Percentiles rank a stretch among this genome's conserved stretches.
Evolutionary conservation across 2,329 filamentous ascomycete genomes (phyloP).

Genomic region (Fusarium nematophilum): DNA sequence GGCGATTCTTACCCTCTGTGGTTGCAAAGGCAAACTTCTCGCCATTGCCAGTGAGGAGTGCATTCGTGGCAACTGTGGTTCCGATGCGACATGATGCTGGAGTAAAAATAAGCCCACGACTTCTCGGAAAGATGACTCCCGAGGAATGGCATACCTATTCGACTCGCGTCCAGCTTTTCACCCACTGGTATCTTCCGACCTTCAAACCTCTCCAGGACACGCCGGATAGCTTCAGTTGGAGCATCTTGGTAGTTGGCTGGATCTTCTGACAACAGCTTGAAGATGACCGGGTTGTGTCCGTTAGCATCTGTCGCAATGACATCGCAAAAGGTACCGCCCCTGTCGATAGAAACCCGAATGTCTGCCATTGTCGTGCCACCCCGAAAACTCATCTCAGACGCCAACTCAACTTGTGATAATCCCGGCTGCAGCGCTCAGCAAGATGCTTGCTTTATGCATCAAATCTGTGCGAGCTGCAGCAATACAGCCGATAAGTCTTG

Average conservation of each 20-base stretch:
- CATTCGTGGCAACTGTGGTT: conserved; percentile 81
- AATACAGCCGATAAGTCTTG: not conserved
- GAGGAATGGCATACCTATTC: conserved; percentile 41
- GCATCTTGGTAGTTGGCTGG: conserved; percentile 77
- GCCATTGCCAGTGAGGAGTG: conserved; percentile 78
- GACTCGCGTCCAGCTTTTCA: conserved; percentile 48
- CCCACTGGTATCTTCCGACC: conserved; percentile 64
- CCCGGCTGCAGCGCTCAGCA: too few relatives aligned
- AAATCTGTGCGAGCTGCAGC: not conserved
- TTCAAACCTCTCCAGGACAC: conserved; percentile 69
- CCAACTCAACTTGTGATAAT: too few relatives aligned
- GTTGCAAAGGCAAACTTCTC: conserved; percentile 77
- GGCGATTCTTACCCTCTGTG: conserved; percentile 64
- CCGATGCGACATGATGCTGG: conserved; percentile 79
- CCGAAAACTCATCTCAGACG: too few relatives aligned
- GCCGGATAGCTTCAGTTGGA: conserved; percentile 76
- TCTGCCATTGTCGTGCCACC: conserved; percentile 30
- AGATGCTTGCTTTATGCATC: not conserved
- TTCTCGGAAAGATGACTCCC: not conserved
- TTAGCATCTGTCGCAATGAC: conserved; percentile 70
- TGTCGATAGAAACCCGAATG: conserved; percentile 56
- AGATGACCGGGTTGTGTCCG: conserved; percentile 75
- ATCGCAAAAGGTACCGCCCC: conserved; percentile 81
- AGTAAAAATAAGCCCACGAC: conserved; percentile 44
- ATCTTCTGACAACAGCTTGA: conserved; percentile 81